These are phyloP conservation scores for Hypsizygus marmoreus DNA, from an alignment of 768 basidiomycete genomes.

Conservation along the genomic window DNA sequence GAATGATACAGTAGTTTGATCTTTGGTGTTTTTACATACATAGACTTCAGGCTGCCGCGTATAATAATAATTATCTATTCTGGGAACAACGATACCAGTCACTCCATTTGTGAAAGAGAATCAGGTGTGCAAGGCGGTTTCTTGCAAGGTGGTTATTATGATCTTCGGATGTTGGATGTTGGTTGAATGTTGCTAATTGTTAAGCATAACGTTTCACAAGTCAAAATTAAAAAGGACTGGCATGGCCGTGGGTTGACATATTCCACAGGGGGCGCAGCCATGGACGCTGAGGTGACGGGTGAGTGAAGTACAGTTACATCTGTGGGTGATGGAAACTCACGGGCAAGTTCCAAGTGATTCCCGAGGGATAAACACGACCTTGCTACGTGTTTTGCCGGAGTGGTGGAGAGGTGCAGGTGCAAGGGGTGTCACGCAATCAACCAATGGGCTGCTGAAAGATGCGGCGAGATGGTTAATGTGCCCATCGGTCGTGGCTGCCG, in stretches of 20 bases:
- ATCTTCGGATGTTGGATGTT: too few species aligned
- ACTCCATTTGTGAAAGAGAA: too few species aligned
- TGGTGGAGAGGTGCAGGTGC: conserved; percentile 17
- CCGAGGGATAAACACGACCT: conserved; percentile 17
- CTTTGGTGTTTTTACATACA: conserved; percentile 12
- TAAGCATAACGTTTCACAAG: too few species aligned
- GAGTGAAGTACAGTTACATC: too few species aligned
- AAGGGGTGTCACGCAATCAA: conserved; percentile 14
- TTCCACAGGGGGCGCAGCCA: conserved; percentile 16
- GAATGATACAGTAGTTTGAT: too few species aligned
- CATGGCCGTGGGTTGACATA: conserved; percentile 14
- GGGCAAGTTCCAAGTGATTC: conserved; percentile 19
- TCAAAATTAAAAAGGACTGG: conserved; percentile 10
- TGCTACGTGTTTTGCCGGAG: conserved; percentile 18
- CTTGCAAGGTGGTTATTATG: too few species aligned
- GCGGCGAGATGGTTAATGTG: not conserved
- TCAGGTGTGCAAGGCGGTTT: too few species aligned
- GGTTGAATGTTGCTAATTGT: too few species aligned
- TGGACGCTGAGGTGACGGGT: conserved; percentile 11
- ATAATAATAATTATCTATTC: conserved; percentile 18
- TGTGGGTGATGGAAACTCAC: conserved; percentile 15
- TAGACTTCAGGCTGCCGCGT: too few species aligned
- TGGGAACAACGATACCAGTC: too few species aligned
- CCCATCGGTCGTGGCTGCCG: not conserved
- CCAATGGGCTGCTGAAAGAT: conserved; percentile 1